phyloP scores from a whole-genome alignment of 371 early-diverging fungal genomes.

The Phascolomyces articulosus region DNA sequence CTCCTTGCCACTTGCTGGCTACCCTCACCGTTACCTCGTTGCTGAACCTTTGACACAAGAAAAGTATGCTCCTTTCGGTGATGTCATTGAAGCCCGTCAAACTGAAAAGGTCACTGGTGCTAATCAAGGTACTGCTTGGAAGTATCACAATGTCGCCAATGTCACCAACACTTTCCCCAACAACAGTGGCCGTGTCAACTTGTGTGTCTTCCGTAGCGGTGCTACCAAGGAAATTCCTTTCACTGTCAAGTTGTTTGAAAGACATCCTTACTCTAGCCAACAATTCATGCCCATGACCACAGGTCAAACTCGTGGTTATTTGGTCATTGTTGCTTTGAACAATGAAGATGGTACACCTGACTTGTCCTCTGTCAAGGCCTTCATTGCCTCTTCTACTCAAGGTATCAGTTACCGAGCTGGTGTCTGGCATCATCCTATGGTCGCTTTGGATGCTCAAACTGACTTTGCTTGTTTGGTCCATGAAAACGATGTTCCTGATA shows the following conservation, averaged over 20 bases:
- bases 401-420: conserved; percentile 83
- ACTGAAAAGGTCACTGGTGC: conserved; percentile 50
- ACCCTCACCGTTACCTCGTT: conserved; percentile 15
- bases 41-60: conserved; percentile 71
- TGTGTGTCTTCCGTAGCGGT: conserved; percentile 74
- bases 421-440: conserved; percentile 93
- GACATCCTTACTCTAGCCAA: conserved; percentile 88
- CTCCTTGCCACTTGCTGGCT: conserved; percentile 30
- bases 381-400: conserved; percentile 73
- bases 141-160: conserved; percentile 64
- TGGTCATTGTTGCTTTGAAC: conserved; percentile 81
- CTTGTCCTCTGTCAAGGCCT: conserved; percentile 73
- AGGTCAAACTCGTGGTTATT: conserved; percentile 59
- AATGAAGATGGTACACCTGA: conserved; percentile 70
- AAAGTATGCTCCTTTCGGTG: conserved; percentile 72
- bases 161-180: conserved; percentile 58
- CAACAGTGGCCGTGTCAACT: conserved; percentile 52
- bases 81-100: conserved; percentile 64
- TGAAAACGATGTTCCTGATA: conserved; percentile 70
- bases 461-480: conserved; percentile 73
- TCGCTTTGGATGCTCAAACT: conserved; percentile 61
- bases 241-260: conserved; percentile 76
- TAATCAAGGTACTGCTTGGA: conserved; percentile 80
- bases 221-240: conserved; percentile 58
- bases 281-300: conserved; percentile 84